A percentile compares a stretch with the other conserved stretches of the same genome.
These are phyloP conservation scores for Coprinopsis marcescibilis DNA, from an alignment of 768 basidiomycete genomes.

Conservation along the genomic window DNA sequence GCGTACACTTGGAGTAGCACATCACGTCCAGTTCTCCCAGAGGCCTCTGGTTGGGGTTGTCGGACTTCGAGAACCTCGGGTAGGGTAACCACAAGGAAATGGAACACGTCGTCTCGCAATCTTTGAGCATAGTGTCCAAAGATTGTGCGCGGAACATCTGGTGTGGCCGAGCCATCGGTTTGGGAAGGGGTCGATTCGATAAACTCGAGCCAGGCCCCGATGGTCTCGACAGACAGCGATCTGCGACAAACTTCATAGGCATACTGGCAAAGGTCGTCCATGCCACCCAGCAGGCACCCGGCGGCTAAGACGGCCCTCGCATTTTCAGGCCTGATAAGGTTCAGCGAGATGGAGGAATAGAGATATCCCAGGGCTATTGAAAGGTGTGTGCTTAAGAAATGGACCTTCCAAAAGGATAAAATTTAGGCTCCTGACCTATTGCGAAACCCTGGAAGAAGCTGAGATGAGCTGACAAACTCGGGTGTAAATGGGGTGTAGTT, in stretches of 20 bases:
- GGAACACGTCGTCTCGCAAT: conserved; percentile 71
- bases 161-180: conserved; percentile 46
- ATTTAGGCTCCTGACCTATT: conserved; percentile 45
- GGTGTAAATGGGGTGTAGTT: conserved; percentile 10
- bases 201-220: conserved; percentile 75
- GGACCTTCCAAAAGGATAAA: not conserved
- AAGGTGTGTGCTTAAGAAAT: conserved; percentile 11
- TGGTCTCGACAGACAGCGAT: conserved; percentile 70
- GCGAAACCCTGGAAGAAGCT: conserved; percentile 53
- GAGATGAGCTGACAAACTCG: conserved; percentile 10
- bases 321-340: conserved; percentile 67
- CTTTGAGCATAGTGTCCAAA: conserved; percentile 75
- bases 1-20: conserved; percentile 70
- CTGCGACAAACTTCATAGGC: conserved; percentile 74
- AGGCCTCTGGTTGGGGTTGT: conserved; percentile 27
- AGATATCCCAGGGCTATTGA: conserved; percentile 69
- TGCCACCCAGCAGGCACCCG: conserved; percentile 77
- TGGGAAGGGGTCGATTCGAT: conserved; percentile 48
- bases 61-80: conserved; percentile 59
- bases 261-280: conserved; percentile 78
- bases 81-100: conserved; percentile 70
- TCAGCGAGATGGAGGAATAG: conserved; percentile 68
- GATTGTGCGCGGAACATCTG: conserved; percentile 46
- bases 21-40: conserved; percentile 44
- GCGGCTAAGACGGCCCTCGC: conserved; percentile 83